Conservation (phyloP, 23 red algal genomes). For the Chondrus crispus region DNA sequence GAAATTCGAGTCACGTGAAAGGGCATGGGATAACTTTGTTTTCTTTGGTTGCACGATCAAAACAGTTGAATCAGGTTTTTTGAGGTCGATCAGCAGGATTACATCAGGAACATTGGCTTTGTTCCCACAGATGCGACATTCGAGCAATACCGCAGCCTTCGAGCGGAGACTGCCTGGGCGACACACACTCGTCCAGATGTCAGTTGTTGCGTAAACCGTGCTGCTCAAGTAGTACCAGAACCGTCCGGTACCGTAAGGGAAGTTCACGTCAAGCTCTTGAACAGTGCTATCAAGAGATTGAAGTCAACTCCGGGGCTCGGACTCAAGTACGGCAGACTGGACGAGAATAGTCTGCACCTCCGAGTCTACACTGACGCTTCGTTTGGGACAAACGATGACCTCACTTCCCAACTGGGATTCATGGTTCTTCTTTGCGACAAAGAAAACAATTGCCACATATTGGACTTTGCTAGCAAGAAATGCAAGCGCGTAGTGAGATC, state of each 20-base stretch:
- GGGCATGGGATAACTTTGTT: background rate
- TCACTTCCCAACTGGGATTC: background rate
- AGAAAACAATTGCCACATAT: background rate
- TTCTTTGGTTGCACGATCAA: background rate
- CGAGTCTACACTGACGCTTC: background rate
- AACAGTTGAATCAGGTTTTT: background rate
- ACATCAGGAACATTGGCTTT: background rate
- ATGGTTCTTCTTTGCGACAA: background rate
- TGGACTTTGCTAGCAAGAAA: background rate
- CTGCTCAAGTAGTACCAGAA: background rate
- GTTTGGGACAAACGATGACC: background rate
- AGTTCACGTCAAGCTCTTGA: background rate
- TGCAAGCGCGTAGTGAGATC: slow-evolving; percentile 8
- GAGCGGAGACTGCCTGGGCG: background rate
- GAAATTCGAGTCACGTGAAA: background rate
- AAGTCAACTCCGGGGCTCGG: background rate
- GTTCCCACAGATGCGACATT: background rate
- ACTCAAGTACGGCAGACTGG: background rate
- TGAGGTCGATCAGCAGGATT: background rate
- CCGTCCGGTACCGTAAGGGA: background rate
- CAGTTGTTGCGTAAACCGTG: background rate
- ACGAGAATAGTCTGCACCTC: background rate
- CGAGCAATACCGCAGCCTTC: background rate
- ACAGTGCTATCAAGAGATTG: background rate
- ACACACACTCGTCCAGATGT: background rate